Evolutionary conservation across 805 yeast genomes (phyloP).

Genomic region (Hanseniaspora jakobsenii): DNA sequence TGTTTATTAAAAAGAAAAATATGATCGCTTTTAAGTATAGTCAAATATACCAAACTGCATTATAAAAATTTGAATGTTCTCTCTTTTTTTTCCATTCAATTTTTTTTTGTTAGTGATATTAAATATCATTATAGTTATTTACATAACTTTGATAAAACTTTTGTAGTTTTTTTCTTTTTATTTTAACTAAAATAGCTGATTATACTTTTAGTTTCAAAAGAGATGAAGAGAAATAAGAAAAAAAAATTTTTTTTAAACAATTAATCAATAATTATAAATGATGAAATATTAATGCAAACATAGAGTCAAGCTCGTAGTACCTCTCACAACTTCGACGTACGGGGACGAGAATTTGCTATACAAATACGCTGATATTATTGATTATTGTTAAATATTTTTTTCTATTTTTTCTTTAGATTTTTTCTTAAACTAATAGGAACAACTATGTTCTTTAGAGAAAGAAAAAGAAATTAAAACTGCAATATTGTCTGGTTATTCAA

Average conservation of each 20-base stretch:
- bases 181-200: too few relatives aligned
- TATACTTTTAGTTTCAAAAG: too few relatives aligned
- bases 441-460: too few relatives aligned
- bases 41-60: constrained; percentile 53
- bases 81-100: background rate
- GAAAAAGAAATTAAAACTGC: too few relatives aligned
- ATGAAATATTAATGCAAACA: constrained; percentile 67
- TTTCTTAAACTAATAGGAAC: too few relatives aligned
- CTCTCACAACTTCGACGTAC: constrained; percentile 20
- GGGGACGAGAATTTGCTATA: constrained; percentile 61
- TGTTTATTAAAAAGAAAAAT: too few relatives aligned
- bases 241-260: too few relatives aligned
- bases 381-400: background rate
- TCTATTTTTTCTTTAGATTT: background rate
- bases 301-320: constrained; percentile 85
- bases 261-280: constrained; percentile 38
- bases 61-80: background rate
- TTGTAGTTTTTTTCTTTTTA: background rate
- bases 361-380: constrained; percentile 9
- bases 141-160: background rate
- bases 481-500: too few relatives aligned
- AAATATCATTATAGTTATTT: background rate
- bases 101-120: too few relatives aligned
- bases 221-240: too few relatives aligned
- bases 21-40: constrained; percentile 37